Percentiles rank a stretch among this genome's conserved stretches.
Conservation (phyloP, 208 protist genomes). For the Jaenimonas drosophilae region DNA sequence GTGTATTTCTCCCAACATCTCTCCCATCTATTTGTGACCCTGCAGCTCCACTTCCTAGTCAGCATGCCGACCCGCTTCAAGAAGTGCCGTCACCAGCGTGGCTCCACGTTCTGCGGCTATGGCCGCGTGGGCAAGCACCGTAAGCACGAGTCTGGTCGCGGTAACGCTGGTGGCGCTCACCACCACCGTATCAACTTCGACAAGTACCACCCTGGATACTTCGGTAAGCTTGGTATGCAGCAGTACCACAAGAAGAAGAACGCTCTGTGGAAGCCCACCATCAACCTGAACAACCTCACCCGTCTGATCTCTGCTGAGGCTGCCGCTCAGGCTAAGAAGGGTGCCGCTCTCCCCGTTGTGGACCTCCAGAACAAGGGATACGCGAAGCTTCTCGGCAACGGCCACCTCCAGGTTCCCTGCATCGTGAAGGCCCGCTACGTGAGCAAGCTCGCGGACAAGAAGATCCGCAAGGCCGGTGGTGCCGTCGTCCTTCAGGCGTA, state of each 20-base stretch:
- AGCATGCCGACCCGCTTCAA: conserved; percentile 49
- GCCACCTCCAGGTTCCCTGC: conserved; percentile 91
- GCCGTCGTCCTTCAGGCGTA: conserved; percentile 91
- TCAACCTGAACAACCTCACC: conserved; percentile 97
- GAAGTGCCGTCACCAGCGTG: conserved; percentile 62
- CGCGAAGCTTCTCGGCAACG: conserved; percentile 98
- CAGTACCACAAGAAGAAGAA: conserved; percentile 88
- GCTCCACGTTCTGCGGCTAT: conserved; percentile 48
- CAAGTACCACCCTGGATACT: conserved; percentile 99
- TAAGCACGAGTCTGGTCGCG: conserved; percentile 97
- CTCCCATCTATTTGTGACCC: neutral
- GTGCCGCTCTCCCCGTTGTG: conserved; percentile 91
- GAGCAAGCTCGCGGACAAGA: conserved; percentile 93
- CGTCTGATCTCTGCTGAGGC: conserved; percentile 88
- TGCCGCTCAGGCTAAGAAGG: conserved; percentile 29
- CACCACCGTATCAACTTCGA: conserved; percentile 97
- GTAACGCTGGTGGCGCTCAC: conserved; percentile 98
- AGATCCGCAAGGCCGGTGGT: conserved; percentile 97
- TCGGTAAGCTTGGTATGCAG: conserved; percentile 99
- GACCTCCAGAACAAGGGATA: conserved; percentile 90
- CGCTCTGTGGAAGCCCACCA: conserved; percentile 78
- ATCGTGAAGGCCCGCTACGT: conserved; percentile 98
- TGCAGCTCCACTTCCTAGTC: neutral
- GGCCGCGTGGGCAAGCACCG: conserved; percentile 94
- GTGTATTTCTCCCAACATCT: conserved; percentile 4